phyloP scores from a whole-genome alignment of 805 yeast genomes.

The Yamadazyma phyllophila region DNA sequence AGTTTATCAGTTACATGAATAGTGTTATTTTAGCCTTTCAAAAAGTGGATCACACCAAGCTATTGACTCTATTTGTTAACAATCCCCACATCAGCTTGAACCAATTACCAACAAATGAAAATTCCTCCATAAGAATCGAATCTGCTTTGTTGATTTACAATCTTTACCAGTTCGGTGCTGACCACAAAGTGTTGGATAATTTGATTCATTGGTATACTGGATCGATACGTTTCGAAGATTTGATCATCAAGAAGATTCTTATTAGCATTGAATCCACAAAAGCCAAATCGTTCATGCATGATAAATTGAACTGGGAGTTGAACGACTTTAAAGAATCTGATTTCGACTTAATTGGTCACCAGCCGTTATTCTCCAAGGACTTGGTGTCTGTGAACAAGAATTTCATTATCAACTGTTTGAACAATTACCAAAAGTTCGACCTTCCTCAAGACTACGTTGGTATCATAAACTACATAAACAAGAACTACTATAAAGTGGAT shows the following conservation, averaged over 20 bases:
- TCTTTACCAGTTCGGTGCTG: slow-evolving; percentile 50
- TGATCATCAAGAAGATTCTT: slow-evolving; percentile 56
- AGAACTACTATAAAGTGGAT: slow-evolving; percentile 15
- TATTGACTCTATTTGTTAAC: slow-evolving; percentile 40
- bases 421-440: slow-evolving; percentile 1
- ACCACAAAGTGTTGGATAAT: slow-evolving; percentile 45
- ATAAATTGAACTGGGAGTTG: slow-evolving; percentile 67
- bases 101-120: slow-evolving; percentile 19
- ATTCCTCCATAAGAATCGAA: slow-evolving; percentile 33
- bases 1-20: slow-evolving; percentile 46
- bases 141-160: slow-evolving; percentile 47
- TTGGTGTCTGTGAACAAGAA: slow-evolving; percentile 50
- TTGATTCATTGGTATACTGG: slow-evolving; percentile 59
- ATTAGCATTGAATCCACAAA: slow-evolving; percentile 53
- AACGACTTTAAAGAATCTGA: slow-evolving; percentile 41
- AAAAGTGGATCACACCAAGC: slow-evolving; percentile 36
- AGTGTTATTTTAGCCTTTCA: slow-evolving; percentile 24
- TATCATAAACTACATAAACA: slow-evolving; percentile 13
- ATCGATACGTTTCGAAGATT: slow-evolving; percentile 57
- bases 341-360: slow-evolving; percentile 44
- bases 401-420: slow-evolving; percentile 38
- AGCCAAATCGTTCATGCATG: slow-evolving; percentile 62
- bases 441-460: slow-evolving; percentile 10
- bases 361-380: slow-evolving; percentile 43
- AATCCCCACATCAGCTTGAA: slow-evolving; percentile 43